These are phyloP conservation scores for Lathyrus sativus DNA, from an alignment of 306 rosid genomes.

Conservation along the genomic window DNA sequence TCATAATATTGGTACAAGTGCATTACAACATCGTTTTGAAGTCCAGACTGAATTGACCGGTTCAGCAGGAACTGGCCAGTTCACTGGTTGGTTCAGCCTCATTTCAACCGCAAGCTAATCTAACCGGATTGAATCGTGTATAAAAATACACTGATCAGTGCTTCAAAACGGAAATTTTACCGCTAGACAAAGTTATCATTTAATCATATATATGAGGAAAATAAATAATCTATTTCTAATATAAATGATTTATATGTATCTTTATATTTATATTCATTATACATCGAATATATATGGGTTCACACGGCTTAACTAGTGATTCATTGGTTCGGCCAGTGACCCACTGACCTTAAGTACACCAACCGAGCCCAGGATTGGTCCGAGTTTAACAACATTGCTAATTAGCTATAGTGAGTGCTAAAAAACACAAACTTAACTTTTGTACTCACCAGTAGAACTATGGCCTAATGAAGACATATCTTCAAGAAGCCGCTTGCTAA, in stretches of 20 bases:
- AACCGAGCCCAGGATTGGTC: background rate
- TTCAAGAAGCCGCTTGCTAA: constrained; percentile 75
- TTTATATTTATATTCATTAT: background rate
- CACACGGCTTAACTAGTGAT: background rate
- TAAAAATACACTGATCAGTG: too few relatives aligned
- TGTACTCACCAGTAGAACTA: constrained; percentile 69
- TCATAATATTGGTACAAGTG: too few relatives aligned
- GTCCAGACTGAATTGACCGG: too few relatives aligned
- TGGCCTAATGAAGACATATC: constrained; percentile 77
- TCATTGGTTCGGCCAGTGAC: background rate
- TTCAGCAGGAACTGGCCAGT: too few relatives aligned
- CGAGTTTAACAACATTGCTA: background rate
- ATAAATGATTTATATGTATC: background rate
- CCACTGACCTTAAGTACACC: background rate
- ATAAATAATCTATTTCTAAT: background rate
- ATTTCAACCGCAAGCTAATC: too few relatives aligned
- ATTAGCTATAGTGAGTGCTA: background rate
- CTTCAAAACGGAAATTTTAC: too few relatives aligned
- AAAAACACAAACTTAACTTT: constrained; percentile 3
- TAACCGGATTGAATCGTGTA: too few relatives aligned
- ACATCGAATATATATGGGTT: background rate
- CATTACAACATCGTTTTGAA: too few relatives aligned
- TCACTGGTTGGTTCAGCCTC: too few relatives aligned
- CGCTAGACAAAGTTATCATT: too few relatives aligned
- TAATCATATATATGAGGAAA: background rate